Evolutionary conservation across 2,329 filamentous ascomycete species (phyloP), one percentile per base, ranked within the genome.

Genomic region (Lithohypha guttulata): DNA sequence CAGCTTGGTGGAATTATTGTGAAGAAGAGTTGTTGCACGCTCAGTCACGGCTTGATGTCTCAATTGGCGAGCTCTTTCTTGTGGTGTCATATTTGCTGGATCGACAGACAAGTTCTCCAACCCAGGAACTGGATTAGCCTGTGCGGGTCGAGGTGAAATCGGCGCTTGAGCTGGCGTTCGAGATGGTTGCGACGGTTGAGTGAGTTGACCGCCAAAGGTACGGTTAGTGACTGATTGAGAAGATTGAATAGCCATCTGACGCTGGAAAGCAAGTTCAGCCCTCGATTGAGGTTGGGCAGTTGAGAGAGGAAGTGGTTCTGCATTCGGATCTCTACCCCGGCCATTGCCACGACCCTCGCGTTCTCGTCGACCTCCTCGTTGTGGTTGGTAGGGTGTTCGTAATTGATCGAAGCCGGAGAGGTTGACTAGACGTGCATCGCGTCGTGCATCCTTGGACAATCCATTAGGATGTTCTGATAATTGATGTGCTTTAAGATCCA

Each of bases 401-500:
- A 81, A 78, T n/a, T 37, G 23, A 50, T 93, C 82, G 55, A 98
- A 96, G 14, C 74, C 73, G 0, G 86, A 84, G 48, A 98, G 79
- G 56, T 96, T 84, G 4, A 98, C 87, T 17, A 81, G 65, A 35
- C 87, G 74, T 3, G 85, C 84, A 57, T 95, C 89, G 53, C 85
- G 72, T 41, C 86, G 71, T 2, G 81, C 78, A 50, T 89, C 82
- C 54, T 93, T 95, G 6, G 85, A 84, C 17, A 93, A 59, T 0
- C 79, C 75, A 50, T 79, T 77, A 0, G 79, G 84, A 56, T 98
- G 91, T 39, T 79, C 75, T 51, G 82, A 80, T 7, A 98, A 63
- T 57, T 93, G 84, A 61, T 98, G 91, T 2, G 82, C 91, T 59
- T 96, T 93, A 32, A 98, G 65, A 54, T 98, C 91, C 69, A 98